These are phyloP conservation scores for Globisporangium echinulatum DNA, from an alignment of 352 stramenopile genomes.

Conservation along the genomic window DNA sequence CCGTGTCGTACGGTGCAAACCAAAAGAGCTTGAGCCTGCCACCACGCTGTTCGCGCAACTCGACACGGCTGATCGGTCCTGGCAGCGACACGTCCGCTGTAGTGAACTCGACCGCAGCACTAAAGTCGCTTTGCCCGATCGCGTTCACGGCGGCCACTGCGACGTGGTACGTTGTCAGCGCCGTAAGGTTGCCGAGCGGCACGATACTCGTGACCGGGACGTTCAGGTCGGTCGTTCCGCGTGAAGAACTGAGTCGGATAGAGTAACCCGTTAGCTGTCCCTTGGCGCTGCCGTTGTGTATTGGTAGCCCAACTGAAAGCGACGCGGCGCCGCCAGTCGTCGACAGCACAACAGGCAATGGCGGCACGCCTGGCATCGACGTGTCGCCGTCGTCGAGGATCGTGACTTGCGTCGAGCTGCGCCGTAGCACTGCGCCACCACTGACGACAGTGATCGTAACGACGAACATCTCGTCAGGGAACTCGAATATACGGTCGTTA, in stretches of 20 bases:
- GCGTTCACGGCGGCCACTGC: slow-evolving; percentile 31
- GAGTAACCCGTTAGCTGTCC: slow-evolving; percentile 28
- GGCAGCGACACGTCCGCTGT: slow-evolving; percentile 35
- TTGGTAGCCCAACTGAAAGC: slow-evolving; percentile 22
- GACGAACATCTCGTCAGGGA: slow-evolving; percentile 43
- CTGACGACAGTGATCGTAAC: slow-evolving; percentile 21
- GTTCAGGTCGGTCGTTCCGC: slow-evolving; percentile 8
- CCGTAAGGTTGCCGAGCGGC: slow-evolving; percentile 25
- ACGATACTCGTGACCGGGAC: slow-evolving; percentile 7
- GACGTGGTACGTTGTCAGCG: slow-evolving; percentile 29
- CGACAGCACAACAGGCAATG: slow-evolving; percentile 13
- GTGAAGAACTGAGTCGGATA: slow-evolving; percentile 21
- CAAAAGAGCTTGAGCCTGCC: slow-evolving; percentile 37
- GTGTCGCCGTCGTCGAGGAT: slow-evolving; percentile 55
- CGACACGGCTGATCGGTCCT: slow-evolving; percentile 16
- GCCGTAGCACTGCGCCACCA: slow-evolving; percentile 19
- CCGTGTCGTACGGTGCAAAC: slow-evolving; percentile 35
- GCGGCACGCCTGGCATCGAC: slow-evolving; percentile 24
- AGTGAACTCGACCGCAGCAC: slow-evolving; percentile 23
- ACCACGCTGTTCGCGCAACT: slow-evolving; percentile 20
- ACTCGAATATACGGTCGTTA: slow-evolving; percentile 51
- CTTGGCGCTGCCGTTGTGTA: slow-evolving; percentile 44
- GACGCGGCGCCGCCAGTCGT: slow-evolving; percentile 36
- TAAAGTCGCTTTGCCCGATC: slow-evolving; percentile 27
- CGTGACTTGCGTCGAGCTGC: slow-evolving; percentile 18